A percentile compares a stretch with the other conserved stretches of the same genome.
phyloP scores from a whole-genome alignment of 495 filamentous ascomycete species.

The Bacidia rubella region DNA sequence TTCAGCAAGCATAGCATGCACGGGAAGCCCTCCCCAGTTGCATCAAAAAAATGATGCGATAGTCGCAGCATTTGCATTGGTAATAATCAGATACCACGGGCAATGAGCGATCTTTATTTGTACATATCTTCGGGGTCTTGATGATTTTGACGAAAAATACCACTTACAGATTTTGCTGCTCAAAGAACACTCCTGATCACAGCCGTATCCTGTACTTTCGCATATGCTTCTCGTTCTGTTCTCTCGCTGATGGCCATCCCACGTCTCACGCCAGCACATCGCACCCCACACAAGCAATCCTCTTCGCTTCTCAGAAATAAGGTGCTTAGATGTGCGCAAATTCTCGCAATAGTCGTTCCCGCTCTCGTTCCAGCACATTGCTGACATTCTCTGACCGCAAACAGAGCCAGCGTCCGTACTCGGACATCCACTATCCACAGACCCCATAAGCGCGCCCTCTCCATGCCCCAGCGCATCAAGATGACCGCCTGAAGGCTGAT shows the following conservation, averaged over 20 bases:
- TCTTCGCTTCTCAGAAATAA: too few species aligned
- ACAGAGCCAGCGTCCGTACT: background rate
- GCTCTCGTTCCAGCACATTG: too few species aligned
- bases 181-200: background rate
- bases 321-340: too few species aligned
- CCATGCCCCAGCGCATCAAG: too few species aligned
- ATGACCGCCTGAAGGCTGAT: too few species aligned
- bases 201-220: background rate
- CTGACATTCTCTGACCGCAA: background rate
- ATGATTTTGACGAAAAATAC: background rate
- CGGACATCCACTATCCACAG: background rate
- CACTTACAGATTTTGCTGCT: background rate
- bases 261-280: background rate
- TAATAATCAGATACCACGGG: constrained; percentile 1
- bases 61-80: background rate
- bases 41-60: background rate
- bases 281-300: too few species aligned
- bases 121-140: background rate
- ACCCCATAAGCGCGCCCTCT: background rate
- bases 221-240: too few species aligned
- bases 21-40: background rate
- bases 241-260: background rate
- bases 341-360: background rate
- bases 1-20: background rate
- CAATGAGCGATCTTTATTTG: background rate